Evolutionary conservation across 805 yeast genomes (phyloP), one percentile per base, ranked within the genome.

Genomic region (Starmerella kuoi): DNA sequence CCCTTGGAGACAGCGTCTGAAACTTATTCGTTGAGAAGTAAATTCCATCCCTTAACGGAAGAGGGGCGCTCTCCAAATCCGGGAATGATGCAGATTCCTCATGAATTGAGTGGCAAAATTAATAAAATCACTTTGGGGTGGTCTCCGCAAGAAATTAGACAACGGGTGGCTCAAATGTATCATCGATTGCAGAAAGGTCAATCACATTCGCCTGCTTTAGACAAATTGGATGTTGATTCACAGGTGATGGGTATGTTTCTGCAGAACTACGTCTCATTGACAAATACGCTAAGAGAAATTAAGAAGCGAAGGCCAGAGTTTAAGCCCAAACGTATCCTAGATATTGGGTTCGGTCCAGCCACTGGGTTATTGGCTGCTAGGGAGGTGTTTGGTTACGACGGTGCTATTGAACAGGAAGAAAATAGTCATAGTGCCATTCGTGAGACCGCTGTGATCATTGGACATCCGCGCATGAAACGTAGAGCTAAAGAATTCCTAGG

Each of bases 301-400:
- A 67, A 73, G 50, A 66, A 67, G 34, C 65, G 87, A 31, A 58
- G 69, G 18, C 64, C 63, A 0, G 37, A 48, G 1, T 82, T 85
- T 63, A 59, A 59, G 19, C 96, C 96, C 0, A 55, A 69, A 23
- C 65, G 73, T 4, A 73, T 91, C 0, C 65, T 91, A 38, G 93
- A 84, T 55, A 73, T 84, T 12, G 88, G 95, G 0, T 77, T 70
- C 56, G 97, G 98, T 0, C 97, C 98, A 1, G 88, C 85, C 2
- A 79, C 93, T 0, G 96, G 96, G 2, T 76, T 91, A 66, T 62
- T 87, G 14, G 97, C 94, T 0, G 64, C 86, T 40, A 84, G 87
- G 55, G 95, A 86, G 54, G 53, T 87, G 1, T 74, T 84, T 76
- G 86, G 82, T 0, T 69, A 17, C 3, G 12, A 15, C 19, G 25